These are phyloP conservation scores for Podaxis carcinomalis DNA, from an alignment of 768 basidiomycete species.

Conservation along the genomic window DNA sequence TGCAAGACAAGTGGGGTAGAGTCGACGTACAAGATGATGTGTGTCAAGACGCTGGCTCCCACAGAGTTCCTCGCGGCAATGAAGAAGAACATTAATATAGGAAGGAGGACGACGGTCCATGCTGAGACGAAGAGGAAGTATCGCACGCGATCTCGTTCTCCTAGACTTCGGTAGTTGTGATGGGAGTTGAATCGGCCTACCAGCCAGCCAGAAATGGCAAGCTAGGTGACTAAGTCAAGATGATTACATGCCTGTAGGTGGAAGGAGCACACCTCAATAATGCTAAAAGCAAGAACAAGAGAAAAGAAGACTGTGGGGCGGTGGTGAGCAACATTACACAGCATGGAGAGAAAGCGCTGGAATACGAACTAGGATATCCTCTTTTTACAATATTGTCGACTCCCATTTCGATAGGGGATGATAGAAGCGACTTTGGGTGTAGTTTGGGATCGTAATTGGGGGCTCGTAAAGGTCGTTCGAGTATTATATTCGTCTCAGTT, in stretches of 20 bases:
- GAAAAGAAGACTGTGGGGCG: not conserved
- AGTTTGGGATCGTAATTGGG: not conserved
- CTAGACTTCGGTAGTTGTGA: slow-evolving; percentile 43
- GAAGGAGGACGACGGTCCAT: slow-evolving; percentile 62
- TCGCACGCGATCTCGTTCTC: slow-evolving; percentile 58
- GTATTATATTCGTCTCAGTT: slow-evolving; percentile 8
- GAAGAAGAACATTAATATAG: slow-evolving; percentile 53
- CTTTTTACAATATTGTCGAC: slow-evolving; percentile 7
- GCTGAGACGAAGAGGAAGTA: slow-evolving; percentile 67
- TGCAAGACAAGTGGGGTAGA: not conserved
- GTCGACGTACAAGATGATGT: slow-evolving; percentile 56
- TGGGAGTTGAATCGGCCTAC: slow-evolving; percentile 53
- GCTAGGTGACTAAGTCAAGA: slow-evolving; percentile 27
- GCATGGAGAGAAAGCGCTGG: not conserved
- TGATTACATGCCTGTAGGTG: no score
- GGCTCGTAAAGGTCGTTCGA: not conserved
- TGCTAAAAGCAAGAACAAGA: not conserved
- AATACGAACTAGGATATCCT: slow-evolving; percentile 12
- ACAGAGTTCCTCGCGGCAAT: slow-evolving; percentile 43
- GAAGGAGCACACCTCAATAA: not conserved
- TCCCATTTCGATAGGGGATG: slow-evolving; percentile 2
- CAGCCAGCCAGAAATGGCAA: slow-evolving; percentile 72
- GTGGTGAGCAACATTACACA: not conserved
- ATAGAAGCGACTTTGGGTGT: not conserved
- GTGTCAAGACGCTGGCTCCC: slow-evolving; percentile 58